A percentile compares a stretch with the other conserved stretches of the same genome.
phyloP scores from a whole-genome alignment of 345 rosid genomes.

The Citrus mangshanensis region DNA sequence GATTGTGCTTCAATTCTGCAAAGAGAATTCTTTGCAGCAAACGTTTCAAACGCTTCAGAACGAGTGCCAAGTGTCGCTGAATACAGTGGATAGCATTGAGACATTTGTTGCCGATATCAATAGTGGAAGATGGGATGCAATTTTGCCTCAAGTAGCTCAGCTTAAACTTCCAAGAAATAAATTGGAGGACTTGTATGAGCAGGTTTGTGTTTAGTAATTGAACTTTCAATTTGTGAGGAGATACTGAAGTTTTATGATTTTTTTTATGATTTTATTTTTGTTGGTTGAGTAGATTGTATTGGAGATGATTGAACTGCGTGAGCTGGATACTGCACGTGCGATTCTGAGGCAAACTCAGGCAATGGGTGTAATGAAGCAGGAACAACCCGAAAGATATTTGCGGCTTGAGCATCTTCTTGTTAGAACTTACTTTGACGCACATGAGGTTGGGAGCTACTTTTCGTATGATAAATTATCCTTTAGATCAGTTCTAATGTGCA shows the following conservation, averaged over 20 bases:
- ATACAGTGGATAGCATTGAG: conserved; percentile 91
- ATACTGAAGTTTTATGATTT: not conserved
- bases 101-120: conserved; percentile 88
- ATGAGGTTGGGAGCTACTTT: conserved; percentile 57
- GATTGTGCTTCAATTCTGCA: conserved; percentile 97
- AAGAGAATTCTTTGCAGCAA: conserved; percentile 90
- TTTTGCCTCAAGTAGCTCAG: conserved; percentile 92
- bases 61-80: conserved; percentile 93
- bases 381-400: conserved; percentile 96
- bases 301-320: conserved; percentile 98
- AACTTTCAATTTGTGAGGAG: not conserved
- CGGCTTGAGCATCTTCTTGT: conserved; percentile 91
- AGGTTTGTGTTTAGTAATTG: conserved; percentile 35
- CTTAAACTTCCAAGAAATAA: conserved; percentile 91
- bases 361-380: conserved; percentile 99
- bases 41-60: conserved; percentile 91
- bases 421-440: conserved; percentile 92
- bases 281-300: conserved; percentile 65
- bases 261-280: not conserved
- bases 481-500: not conserved
- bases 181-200: conserved; percentile 89
- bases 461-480: not conserved
- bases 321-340: conserved; percentile 93
- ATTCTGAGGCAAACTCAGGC: conserved; percentile 95
- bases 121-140: conserved; percentile 89